Conservation (phyloP, 2,329 filamentous ascomycete genomes). For the Colletotrichum noveboracense region DNA sequence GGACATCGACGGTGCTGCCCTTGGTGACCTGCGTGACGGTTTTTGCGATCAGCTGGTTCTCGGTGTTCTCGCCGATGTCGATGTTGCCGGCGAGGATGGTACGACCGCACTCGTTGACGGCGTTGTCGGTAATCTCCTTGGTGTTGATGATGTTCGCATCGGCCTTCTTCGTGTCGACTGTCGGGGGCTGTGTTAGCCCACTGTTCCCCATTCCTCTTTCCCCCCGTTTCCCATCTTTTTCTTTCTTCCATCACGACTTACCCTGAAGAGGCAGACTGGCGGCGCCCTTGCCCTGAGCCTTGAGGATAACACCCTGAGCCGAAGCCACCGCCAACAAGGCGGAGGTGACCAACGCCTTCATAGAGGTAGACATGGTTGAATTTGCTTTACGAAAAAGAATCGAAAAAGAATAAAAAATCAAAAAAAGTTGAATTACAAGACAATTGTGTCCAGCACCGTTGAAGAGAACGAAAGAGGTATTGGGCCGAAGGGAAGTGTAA, state of each 20-base stretch:
- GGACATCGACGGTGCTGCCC: conserved; percentile 50
- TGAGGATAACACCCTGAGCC: conserved; percentile 54
- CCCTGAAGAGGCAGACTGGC: conserved; percentile 54
- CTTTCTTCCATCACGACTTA: conserved; percentile 21
- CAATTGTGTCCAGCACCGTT: conserved; percentile 18
- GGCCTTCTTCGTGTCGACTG: conserved; percentile 67
- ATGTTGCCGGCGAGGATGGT: conserved; percentile 67
- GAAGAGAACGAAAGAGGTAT: background rate
- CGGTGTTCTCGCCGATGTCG: conserved; percentile 61
- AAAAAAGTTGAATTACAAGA: background rate
- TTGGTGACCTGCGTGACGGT: conserved; percentile 54
- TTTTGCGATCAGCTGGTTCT: conserved; percentile 51
- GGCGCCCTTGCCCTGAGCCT: conserved; percentile 50
- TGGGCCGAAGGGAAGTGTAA: background rate
- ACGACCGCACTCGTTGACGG: conserved; percentile 66
- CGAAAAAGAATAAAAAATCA: conserved; percentile 25
- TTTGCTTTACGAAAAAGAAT: conserved; percentile 11
- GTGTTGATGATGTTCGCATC: conserved; percentile 69
- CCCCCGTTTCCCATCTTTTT: background rate
- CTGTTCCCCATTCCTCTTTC: conserved; percentile 35
- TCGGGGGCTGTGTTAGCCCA: conserved; percentile 54
- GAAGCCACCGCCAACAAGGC: conserved; percentile 38
- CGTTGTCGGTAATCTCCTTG: conserved; percentile 54
- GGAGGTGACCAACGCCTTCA: conserved; percentile 35
- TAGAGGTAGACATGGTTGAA: conserved; percentile 39